phyloP scores from a whole-genome alignment of 2,329 filamentous ascomycete genomes.

The Uncinocarpus reesii region DNA sequence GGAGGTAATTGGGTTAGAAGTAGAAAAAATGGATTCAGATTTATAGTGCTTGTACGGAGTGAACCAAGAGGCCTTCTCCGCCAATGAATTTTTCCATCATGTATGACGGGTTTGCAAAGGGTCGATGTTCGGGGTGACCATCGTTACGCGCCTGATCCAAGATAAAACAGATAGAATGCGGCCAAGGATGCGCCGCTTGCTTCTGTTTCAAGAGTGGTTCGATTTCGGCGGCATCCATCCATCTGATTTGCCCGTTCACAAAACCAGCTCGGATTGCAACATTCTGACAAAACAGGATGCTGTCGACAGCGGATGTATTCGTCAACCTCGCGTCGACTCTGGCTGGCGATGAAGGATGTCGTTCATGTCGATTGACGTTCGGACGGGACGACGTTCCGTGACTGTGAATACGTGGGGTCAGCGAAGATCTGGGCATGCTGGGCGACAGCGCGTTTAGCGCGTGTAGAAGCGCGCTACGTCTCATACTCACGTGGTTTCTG shows the following conservation, averaged over 20 bases:
- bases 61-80: constrained; percentile 13
- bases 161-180: constrained; percentile 6
- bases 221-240: not conserved
- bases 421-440: not conserved
- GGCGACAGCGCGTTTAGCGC: not conserved
- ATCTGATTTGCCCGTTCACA: constrained; percentile 5
- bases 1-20: constrained; percentile 12
- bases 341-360: not conserved
- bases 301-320: not conserved
- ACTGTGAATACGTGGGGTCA: not conserved
- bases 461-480: not conserved
- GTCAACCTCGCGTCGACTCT: not conserved
- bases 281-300: not conserved
- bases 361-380: not conserved
- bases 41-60: constrained; percentile 19
- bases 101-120: not conserved
- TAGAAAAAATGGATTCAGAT: constrained; percentile 15
- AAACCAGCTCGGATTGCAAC: not conserved
- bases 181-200: constrained; percentile 4
- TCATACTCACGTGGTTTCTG: not conserved
- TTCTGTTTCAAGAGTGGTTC: constrained; percentile 7
- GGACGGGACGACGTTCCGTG: not conserved
- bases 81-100: constrained; percentile 16
- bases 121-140: not conserved
- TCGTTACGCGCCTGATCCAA: constrained; percentile 1